Evolutionary conservation across 2,329 filamentous ascomycete genomes (phyloP), one percentile per base, ranked within the genome.

Genomic region (Exophiala bonariae): DNA sequence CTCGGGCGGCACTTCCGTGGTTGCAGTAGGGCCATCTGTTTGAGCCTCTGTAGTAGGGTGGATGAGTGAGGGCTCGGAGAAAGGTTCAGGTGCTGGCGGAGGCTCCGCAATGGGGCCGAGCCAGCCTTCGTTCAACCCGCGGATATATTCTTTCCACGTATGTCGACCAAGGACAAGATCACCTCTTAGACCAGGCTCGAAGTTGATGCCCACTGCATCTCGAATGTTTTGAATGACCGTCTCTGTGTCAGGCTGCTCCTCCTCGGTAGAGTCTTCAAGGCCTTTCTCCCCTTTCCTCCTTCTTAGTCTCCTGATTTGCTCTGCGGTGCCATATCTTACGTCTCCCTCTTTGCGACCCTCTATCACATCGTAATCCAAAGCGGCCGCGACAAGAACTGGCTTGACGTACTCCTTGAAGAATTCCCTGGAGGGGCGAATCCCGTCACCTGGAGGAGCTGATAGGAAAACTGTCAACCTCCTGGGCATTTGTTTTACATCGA

Each of bases 321-420:
- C 89, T 19, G 93, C 92, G 37, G 95, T 79, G 11, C 86, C 87
- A 42, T 88, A 90, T 52, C 93, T 78, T 35, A 99, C 82, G 63
- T 99, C 92, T n/a, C 93, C 93, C 72, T 96, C 87, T 64, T 86
- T 85, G 43, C 91, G 78, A 4, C 92, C 93, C 70, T 97, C 92
- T 4, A 97, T 81, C 47, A 96, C 95, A 61, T 96, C 92, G 83
- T 95, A 97, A 66, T 99, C 93, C 63, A 97, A 72, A 0, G 91
- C 91, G 1, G 89, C 92, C 2, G 89, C 86, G 3, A 93, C 87
- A 31, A 99, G 73, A 19, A 99, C 80, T 2, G 93, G 93, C 75
- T 97, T 97, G 34, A 96, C 81, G 64, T 96, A 99, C 66, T 96
- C 89, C 62, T 90, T 85, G 69, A 96, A 99, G 70, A 97, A 91